phyloP scores from a whole-genome alignment of 2,329 filamentous ascomycete genomes.

The Verticillium nonalfalfae region DNA sequence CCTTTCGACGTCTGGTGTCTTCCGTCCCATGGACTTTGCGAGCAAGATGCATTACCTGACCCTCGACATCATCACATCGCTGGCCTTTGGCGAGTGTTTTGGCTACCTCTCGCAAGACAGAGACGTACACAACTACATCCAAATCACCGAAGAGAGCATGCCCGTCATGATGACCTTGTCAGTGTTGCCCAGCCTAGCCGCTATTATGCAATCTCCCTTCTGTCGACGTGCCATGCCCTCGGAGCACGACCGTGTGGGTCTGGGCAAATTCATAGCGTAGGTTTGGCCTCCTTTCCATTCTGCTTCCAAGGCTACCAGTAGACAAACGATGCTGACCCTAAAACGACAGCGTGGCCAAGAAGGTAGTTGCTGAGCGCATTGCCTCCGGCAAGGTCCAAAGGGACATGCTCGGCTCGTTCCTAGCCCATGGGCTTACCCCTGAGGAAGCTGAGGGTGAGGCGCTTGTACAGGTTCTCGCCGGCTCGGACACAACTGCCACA shows the following conservation, averaged over 20 bases:
- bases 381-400: constrained; percentile 12
- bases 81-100: constrained; percentile 45
- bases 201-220: constrained; percentile 31
- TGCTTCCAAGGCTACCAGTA: neutral
- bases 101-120: constrained; percentile 40
- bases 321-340: neutral
- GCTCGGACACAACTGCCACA: constrained; percentile 28
- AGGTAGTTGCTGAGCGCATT: constrained; percentile 15
- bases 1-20: constrained; percentile 21
- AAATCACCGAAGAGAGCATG: constrained; percentile 33
- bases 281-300: neutral
- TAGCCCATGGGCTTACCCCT: constrained; percentile 26
- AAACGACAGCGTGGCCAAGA: constrained; percentile 13
- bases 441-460: constrained; percentile 22
- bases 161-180: constrained; percentile 35
- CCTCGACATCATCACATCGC: constrained; percentile 47
- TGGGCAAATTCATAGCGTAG: constrained; percentile 29
- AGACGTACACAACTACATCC: constrained; percentile 42
- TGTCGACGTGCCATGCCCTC: constrained; percentile 34
- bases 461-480: constrained; percentile 26
- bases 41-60: constrained; percentile 46
- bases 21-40: constrained; percentile 40
- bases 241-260: constrained; percentile 28
- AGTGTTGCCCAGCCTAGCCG: constrained; percentile 32
- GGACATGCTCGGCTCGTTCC: constrained; percentile 36